A percentile compares a stretch with the other conserved stretches of the same genome.
Evolutionary conservation across 129 eudicot genomes (phyloP).

Genomic region (carrot (Daucus carota)): DH1_v3.0 NC_030381.2:55400501-55401000

Average conservation of each 20-base stretch:
- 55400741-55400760: slow-evolving; percentile 42
- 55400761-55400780: slow-evolving; percentile 48
- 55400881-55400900: too few relatives aligned
- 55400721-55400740: slow-evolving; percentile 59
- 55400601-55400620: slow-evolving; percentile 64
- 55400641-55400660: slow-evolving; percentile 68
- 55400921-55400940: too few relatives aligned
- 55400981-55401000: too few relatives aligned
- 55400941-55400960: too few relatives aligned
- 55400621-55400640: slow-evolving; percentile 73
- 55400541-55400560: too few relatives aligned
- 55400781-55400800: slow-evolving; percentile 45
- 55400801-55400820: slow-evolving; percentile 51
- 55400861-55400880: too few relatives aligned
- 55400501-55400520: too few relatives aligned
- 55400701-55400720: slow-evolving; percentile 53
- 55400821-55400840: slow-evolving; percentile 60
- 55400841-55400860: background rate
- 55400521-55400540: background rate
- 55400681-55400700: slow-evolving; percentile 63
- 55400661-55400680: slow-evolving; percentile 41
- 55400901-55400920: too few relatives aligned
- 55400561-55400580: background rate
- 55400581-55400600: slow-evolving; percentile 56
- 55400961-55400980: too few relatives aligned